Base-by-base conservation (phyloP, 1,284 basidiomycete genomes). In the Spongiforma sp. region DNA sequence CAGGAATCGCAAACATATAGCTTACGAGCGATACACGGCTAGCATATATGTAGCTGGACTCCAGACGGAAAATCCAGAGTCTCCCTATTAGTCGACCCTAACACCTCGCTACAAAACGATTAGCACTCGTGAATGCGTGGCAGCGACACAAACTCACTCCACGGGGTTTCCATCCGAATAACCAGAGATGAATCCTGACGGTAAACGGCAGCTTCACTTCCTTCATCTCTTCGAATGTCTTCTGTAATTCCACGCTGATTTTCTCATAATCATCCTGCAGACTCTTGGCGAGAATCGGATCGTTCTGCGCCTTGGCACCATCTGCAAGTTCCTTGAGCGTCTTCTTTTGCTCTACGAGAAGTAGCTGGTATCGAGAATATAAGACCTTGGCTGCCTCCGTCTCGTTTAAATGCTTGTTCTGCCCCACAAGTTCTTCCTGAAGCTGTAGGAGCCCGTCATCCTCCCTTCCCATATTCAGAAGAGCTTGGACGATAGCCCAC, bases 91-190 rank as follows among this genome's bases (percentile, higher is more conserved):
- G n/a, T n/a, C n/a, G n/a, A n/a, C n/a, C n/a, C n/a, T n/a, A n/a
- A n/a, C n/a, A n/a, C n/a, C n/a, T n/a, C n/a, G n/a, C n/a, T n/a
- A n/a, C n/a, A n/a, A n/a, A n/a, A n/a, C n/a, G n/a, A n/a, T n/a
- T n/a, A n/a, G n/a, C n/a, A n/a, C n/a, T n/a, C 17, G n/a, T 43
- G 17, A 21, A 43, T 19, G 46, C 24, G 24, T 24, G 46, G n/a
- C 41, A 43, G 1, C 10, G n/a, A 43, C 24, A 6, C 46, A 14
- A 48, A 79, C 7, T 52, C 17, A 52, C 50, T 21, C 12, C 14
- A n/a, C 50, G 28, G 15, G 15, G 17, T 52, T 52, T 52, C 0
- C 50, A 10, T 52, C 50, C 50, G 21, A 52, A 52, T 19, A 52
- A 17, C 54, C 33, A 26, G 15, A 56, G 24, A 21, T 15, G 8